Conservation (phyloP, 2,329 filamentous ascomycete species). For the Phialophora chinensis region DNA sequence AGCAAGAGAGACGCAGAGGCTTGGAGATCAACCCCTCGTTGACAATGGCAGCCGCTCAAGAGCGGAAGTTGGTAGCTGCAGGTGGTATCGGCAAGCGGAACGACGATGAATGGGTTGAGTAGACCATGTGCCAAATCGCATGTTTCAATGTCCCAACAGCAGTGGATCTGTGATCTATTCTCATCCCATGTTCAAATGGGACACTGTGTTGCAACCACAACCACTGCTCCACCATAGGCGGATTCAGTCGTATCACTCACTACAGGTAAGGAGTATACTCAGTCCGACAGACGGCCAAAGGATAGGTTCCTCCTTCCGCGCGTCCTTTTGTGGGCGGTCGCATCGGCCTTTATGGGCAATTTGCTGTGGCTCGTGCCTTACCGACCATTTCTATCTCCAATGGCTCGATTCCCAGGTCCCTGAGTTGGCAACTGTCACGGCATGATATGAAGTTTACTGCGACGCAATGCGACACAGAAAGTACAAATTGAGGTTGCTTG, state of each 20-base stretch:
- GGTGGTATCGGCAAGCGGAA: too few species aligned
- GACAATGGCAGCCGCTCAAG: background rate
- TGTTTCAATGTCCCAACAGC: background rate
- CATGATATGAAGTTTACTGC: background rate
- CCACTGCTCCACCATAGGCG: background rate
- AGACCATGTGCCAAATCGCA: too few species aligned
- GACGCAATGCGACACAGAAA: background rate
- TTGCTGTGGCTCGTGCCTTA: background rate
- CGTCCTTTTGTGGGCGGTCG: background rate
- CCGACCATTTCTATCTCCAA: background rate
- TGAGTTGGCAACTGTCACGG: background rate
- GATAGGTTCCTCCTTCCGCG: background rate
- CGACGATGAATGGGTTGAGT: too few species aligned
- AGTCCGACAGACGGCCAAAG: background rate
- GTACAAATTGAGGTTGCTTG: background rate
- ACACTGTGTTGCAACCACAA: background rate
- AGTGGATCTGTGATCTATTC: background rate
- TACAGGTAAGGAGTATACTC: background rate
- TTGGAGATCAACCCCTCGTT: background rate
- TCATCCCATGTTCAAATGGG: background rate
- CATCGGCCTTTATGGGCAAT: background rate
- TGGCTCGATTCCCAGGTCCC: constrained; percentile 2
- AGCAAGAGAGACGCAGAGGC: background rate
- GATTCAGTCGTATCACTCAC: background rate
- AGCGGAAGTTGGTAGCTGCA: too few species aligned